These are phyloP conservation scores for Alternaria tenuissima DNA, from an alignment of 2,329 filamentous ascomycete genomes.

Conservation along the genomic window DNA sequence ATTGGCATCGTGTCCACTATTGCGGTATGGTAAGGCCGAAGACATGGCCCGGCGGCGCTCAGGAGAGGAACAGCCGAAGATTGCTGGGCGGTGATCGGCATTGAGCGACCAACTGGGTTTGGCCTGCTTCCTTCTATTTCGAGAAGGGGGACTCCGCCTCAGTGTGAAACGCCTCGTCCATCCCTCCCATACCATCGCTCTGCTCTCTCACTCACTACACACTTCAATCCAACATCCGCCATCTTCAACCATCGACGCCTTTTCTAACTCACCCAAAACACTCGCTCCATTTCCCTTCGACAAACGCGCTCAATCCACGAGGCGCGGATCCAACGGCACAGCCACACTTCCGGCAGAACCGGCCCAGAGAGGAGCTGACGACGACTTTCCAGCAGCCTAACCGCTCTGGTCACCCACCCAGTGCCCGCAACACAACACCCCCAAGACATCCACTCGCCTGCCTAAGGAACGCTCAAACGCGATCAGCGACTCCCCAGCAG, in stretches of 20 bases:
- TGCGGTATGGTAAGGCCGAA: constrained; percentile 4
- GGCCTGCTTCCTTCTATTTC: constrained; percentile 27
- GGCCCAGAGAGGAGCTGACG: constrained; percentile 48
- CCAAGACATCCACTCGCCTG: constrained; percentile 35
- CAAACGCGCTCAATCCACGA: neutral
- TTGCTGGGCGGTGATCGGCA: constrained; percentile 12
- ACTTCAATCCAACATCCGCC: constrained; percentile 5
- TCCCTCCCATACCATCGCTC: constrained; percentile 14
- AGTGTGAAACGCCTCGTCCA: constrained; percentile 26
- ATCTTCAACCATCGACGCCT: neutral
- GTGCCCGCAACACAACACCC: constrained; percentile 30
- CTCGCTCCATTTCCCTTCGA: neutral
- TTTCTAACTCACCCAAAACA: neutral
- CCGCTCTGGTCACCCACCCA: constrained; percentile 32
- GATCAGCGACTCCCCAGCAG: constrained; percentile 18
- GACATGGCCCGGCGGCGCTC: neutral
- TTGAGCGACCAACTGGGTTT: constrained; percentile 15
- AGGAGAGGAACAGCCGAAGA: constrained; percentile 12
- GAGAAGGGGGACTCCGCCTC: constrained; percentile 23
- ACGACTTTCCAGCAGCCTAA: constrained; percentile 47
- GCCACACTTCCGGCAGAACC: constrained; percentile 43
- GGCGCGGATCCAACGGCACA: constrained; percentile 26
- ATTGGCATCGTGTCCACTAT: neutral
- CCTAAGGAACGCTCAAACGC: constrained; percentile 35
- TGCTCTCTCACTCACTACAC: constrained; percentile 6